phyloP scores from a whole-genome alignment of 768 basidiomycete genomes.

The Lactarius pseudohatsudake region DNA sequence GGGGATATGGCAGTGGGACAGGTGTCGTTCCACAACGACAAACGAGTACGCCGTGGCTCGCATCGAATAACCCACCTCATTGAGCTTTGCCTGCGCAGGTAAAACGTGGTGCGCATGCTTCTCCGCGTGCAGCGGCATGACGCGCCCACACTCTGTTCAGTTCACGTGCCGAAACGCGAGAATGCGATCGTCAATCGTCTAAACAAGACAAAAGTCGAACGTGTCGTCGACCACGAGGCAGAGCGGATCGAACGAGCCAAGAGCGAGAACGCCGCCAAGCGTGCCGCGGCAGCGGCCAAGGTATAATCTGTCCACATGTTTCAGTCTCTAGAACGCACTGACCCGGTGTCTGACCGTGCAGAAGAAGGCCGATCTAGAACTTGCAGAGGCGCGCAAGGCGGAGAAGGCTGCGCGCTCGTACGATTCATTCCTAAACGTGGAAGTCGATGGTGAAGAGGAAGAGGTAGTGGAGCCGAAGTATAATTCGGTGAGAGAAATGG shows the following conservation, averaged over 20 bases:
- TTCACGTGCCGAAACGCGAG: constrained; percentile 76
- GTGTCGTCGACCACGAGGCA: constrained; percentile 86
- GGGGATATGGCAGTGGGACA: constrained; percentile 98
- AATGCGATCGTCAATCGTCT: constrained; percentile 90
- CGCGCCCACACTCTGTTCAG: constrained; percentile 39
- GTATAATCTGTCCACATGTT: constrained; percentile 39
- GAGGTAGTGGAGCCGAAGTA: constrained; percentile 43
- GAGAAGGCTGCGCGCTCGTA: constrained; percentile 90
- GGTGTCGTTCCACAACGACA: constrained; percentile 92
- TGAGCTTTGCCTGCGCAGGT: constrained; percentile 48
- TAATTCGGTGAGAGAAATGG: constrained; percentile 71
- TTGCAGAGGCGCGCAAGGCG: constrained; percentile 73
- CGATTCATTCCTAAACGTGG: constrained; percentile 70
- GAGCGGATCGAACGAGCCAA: constrained; percentile 83
- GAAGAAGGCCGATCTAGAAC: constrained; percentile 78
- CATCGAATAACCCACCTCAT: not conserved
- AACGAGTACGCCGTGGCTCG: constrained; percentile 51
- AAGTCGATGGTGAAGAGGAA: constrained; percentile 52
- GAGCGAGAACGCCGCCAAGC: constrained; percentile 62
- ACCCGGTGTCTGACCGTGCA: constrained; percentile 34
- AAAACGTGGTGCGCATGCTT: constrained; percentile 58
- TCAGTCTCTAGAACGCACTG: not conserved
- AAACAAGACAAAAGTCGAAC: constrained; percentile 89
- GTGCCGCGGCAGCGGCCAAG: constrained; percentile 63
- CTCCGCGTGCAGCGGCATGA: not conserved